Evolutionary conservation across 805 yeast genomes (phyloP).

Genomic region (Candida palmyrensis): DNA sequence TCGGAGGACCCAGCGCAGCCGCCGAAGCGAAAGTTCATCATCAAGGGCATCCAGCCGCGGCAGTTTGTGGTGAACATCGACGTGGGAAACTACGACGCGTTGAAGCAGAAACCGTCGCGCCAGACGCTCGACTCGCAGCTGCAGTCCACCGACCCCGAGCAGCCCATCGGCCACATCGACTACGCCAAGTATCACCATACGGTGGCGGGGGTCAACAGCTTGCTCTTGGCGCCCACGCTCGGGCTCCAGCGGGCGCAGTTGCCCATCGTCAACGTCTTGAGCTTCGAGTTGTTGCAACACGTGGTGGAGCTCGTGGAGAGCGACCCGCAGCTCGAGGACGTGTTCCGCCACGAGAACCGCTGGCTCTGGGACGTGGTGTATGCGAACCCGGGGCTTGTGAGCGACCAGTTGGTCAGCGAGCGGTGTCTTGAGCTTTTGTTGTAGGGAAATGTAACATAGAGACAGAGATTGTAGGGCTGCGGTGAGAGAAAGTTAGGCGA

Average conservation of each 20-base stretch:
- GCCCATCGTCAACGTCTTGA: slow-evolving; percentile 21
- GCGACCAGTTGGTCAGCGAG: slow-evolving; percentile 25
- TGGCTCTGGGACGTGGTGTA: slow-evolving; percentile 39
- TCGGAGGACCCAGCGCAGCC: slow-evolving; percentile 34
- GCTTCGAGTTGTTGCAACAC: slow-evolving; percentile 30
- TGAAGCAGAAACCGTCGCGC: slow-evolving; percentile 18
- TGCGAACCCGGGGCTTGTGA: slow-evolving; percentile 37
- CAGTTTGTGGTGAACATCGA: slow-evolving; percentile 46
- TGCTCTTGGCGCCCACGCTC: slow-evolving; percentile 15
- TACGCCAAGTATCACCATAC: slow-evolving; percentile 23
- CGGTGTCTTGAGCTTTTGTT: slow-evolving; percentile 36
- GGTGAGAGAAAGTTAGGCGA: too few species aligned
- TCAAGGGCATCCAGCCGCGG: slow-evolving; percentile 92
- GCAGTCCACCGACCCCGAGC: slow-evolving; percentile 8
- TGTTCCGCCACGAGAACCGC: slow-evolving; percentile 32
- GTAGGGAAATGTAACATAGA: slow-evolving; percentile 13
- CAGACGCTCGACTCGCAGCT: slow-evolving; percentile 9
- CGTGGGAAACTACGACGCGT: slow-evolving; percentile 39
- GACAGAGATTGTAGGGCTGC: too few species aligned
- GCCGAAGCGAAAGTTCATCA: slow-evolving; percentile 76
- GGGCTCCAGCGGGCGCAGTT: slow-evolving; percentile 14
- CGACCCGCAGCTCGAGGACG: slow-evolving; percentile 11
- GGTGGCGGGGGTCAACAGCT: slow-evolving; percentile 17
- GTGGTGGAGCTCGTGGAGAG: slow-evolving; percentile 22
- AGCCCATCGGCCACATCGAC: slow-evolving; percentile 35